Percentiles rank a stretch among this genome's conserved stretches.
These are phyloP conservation scores for Colletotrichum tofieldiae DNA, from an alignment of 2,329 filamentous ascomycete species.

Conservation along the genomic window DNA sequence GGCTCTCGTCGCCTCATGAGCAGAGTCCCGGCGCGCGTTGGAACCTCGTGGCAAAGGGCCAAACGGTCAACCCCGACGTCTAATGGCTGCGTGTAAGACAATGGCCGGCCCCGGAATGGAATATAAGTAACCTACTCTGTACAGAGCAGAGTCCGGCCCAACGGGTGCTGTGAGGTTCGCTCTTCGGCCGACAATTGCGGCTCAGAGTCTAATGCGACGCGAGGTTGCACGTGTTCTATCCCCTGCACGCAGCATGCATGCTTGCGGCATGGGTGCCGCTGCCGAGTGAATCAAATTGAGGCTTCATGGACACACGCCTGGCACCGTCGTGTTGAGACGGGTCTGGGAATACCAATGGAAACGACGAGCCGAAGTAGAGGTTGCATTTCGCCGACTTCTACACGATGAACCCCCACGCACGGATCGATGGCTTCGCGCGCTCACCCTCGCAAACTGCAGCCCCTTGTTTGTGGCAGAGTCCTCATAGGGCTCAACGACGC, in stretches of 20 bases:
- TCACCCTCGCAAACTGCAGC: neutral
- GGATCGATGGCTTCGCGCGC: neutral
- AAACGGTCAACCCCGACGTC: neutral
- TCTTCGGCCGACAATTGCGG: neutral
- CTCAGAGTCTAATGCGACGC: neutral
- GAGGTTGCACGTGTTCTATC: neutral
- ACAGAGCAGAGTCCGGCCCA: no score
- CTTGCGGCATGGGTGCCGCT: neutral
- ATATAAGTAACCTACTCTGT: neutral
- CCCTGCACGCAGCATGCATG: neutral
- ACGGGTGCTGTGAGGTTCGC: neutral
- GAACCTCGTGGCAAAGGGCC: neutral
- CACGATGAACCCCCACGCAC: constrained; percentile 9
- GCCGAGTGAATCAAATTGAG: constrained; percentile 22
- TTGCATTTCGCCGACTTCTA: neutral
- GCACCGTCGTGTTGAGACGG: constrained; percentile 16
- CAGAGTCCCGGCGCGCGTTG: neutral
- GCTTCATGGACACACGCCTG: constrained; percentile 6
- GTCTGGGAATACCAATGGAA: neutral
- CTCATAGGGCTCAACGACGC: constrained; percentile 5
- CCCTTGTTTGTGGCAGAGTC: neutral
- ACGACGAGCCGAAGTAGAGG: neutral
- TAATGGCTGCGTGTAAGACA: neutral
- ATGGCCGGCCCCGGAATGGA: neutral
- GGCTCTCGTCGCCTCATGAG: neutral